Base-by-base conservation (phyloP, 441 rosid genomes). In the Gossypium davidsonii region DNA sequence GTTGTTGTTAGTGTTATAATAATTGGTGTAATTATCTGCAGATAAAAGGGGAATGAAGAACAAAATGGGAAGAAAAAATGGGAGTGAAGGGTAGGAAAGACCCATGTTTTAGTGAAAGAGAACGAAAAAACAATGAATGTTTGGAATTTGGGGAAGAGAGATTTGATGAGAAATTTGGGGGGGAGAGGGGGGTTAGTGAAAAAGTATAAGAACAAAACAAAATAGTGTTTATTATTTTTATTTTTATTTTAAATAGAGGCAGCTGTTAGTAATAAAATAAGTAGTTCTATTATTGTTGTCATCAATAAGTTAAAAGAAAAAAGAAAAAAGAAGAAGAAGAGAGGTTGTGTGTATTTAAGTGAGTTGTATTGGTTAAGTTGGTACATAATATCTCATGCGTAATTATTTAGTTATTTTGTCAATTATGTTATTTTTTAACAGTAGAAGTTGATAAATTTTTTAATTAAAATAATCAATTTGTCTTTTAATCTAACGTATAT, bases 41-140 rank as follows among this genome's bases (percentile, higher is more conserved):
- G 20, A 70, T 18, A 21, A 14, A 21, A 17, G 4, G 65, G 73
- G 44, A 26, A 71, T 9, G 44, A 42, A 11, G 69, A 58, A 25
- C 56, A n/a, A 71, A 10, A 23, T 6, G 74, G 46, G 26, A 57
- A 58, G 67, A 61, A 72, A 72, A 61, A 72, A 72, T 44, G 57
- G 58, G 48, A 3, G 4, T 0, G 20, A 25, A 44, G 58, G 59
- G 17, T 59, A 18, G 57, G 46, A 71, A 71, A 25, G 42, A 23
- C 46, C 20, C 74, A 72, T 72, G 59, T 12, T 70, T 34, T 21
- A 25, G 53, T 26, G 67, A 28, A 37, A 25, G 15, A 25, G 69
- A 20, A 64, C 1, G 20, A 26, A 48, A 10, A n/a, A 15, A 23
- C 18, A 12, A 18, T 17, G 25, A 12, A 9, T 48, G 34, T 63